A percentile compares a stretch with the other conserved stretches of the same genome.
Evolutionary conservation across 2,329 filamentous ascomycete genomes (phyloP).

Genomic region (Coniochaeta sp.): DNA sequence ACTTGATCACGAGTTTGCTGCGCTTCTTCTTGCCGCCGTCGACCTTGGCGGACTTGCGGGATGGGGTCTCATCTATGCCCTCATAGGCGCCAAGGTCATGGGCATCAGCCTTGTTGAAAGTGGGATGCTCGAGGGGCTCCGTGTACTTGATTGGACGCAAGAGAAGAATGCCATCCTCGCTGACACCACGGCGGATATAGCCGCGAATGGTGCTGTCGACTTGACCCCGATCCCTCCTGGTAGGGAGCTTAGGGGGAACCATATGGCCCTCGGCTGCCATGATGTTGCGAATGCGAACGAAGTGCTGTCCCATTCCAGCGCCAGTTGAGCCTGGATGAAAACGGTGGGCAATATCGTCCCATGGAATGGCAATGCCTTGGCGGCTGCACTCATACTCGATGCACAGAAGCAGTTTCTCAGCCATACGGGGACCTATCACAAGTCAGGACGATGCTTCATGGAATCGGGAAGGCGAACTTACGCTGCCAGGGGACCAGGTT

Average conservation of each 20-base stretch:
- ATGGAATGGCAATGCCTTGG: conserved; percentile 26
- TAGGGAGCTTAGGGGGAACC: conserved; percentile 29
- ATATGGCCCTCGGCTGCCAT: conserved; percentile 32
- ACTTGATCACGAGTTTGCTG: not conserved
- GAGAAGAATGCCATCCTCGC: conserved; percentile 1
- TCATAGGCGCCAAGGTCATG: conserved; percentile 4
- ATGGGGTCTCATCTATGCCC: not conserved
- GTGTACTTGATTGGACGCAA: not conserved
- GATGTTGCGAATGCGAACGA: conserved; percentile 25
- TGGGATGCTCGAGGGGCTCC: not conserved
- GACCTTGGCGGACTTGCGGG: not conserved
- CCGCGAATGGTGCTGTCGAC: conserved; percentile 24
- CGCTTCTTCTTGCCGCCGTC: too few relatives aligned
- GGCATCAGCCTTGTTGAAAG: conserved; percentile 7
- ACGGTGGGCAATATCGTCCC: conserved; percentile 31
- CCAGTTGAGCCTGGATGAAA: conserved; percentile 33
- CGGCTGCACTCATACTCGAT: conserved; percentile 31
- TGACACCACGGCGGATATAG: conserved; percentile 7
- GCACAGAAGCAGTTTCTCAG: conserved; percentile 34
- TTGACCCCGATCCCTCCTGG: conserved; percentile 3
- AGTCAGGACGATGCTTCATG: too few relatives aligned
- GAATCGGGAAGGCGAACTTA: not conserved
- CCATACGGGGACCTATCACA: conserved; percentile 34
- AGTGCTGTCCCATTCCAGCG: conserved; percentile 28
- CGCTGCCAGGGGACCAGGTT: not conserved